Evolutionary conservation across 768 basidiomycete genomes (phyloP).

Genomic region (Phanerodontia chrysosporium): DNA sequence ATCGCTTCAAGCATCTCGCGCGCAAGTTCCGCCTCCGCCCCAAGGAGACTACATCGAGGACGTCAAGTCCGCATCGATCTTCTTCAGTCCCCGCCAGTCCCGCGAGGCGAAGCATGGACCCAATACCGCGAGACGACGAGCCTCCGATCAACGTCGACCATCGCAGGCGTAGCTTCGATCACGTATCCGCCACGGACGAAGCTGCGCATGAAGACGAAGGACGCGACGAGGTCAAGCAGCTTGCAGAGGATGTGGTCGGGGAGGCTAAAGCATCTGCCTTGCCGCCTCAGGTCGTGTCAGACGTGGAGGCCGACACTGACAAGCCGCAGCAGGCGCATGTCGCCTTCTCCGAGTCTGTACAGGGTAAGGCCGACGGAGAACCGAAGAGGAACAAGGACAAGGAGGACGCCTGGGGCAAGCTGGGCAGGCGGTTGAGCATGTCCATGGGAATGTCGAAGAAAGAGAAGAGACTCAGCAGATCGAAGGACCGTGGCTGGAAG

Average conservation of each 20-base stretch:
- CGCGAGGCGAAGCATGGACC: constrained; percentile 28
- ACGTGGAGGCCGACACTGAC: constrained; percentile 2
- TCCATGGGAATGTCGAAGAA: constrained; percentile 41
- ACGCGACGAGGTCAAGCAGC: constrained; percentile 10
- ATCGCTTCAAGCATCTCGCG: constrained; percentile 71
- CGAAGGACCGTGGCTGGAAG: constrained; percentile 20
- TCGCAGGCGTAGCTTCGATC: constrained; percentile 43
- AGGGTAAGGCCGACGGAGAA: constrained; percentile 28
- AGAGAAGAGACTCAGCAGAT: constrained; percentile 22
- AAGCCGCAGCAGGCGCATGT: constrained; percentile 19
- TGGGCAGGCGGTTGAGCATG: constrained; percentile 60
- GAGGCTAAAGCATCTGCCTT: background rate
- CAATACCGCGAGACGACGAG: constrained; percentile 36
- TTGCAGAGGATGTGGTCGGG: constrained; percentile 2
- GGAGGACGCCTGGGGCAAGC: constrained; percentile 56
- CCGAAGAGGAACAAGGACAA: constrained; percentile 29
- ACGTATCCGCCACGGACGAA: constrained; percentile 13
- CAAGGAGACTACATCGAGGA: background rate
- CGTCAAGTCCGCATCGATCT: constrained; percentile 31
- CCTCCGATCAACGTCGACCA: constrained; percentile 31
- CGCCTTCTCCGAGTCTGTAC: constrained; percentile 31
- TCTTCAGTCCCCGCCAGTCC: constrained; percentile 54
- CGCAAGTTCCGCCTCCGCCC: constrained; percentile 45
- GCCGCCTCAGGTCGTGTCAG: background rate
- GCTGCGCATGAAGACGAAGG: constrained; percentile 3